phyloP scores from a whole-genome alignment of 2,329 filamentous ascomycete species.

The Pseudocercospora pini-densiflorae region DNA sequence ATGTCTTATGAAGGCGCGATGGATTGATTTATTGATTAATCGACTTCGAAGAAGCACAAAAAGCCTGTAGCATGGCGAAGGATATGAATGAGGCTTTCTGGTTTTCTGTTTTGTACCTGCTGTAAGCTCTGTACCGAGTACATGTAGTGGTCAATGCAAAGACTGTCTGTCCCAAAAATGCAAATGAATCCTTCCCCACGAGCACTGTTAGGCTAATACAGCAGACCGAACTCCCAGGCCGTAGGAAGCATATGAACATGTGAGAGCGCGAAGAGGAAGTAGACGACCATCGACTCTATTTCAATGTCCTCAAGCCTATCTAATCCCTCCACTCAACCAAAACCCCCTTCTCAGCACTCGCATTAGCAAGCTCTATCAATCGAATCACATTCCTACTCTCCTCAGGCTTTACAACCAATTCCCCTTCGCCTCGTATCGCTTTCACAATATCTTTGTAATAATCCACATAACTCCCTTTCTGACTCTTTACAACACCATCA shows the following conservation, averaged over 20 bases:
- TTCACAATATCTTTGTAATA: conserved; percentile 50
- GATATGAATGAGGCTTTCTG: background rate
- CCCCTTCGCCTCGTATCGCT: conserved; percentile 45
- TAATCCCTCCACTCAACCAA: conserved; percentile 35
- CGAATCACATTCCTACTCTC: conserved; percentile 47
- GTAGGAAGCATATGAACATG: too few relatives aligned
- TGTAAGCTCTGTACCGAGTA: conserved; percentile 7
- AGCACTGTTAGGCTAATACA: too few relatives aligned
- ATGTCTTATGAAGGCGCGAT: conserved; percentile 6
- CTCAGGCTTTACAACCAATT: conserved; percentile 47
- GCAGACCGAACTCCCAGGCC: too few relatives aligned
- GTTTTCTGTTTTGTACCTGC: conserved; percentile 5
- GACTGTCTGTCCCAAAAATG: background rate
- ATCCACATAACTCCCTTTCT: conserved; percentile 46
- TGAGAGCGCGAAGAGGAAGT: background rate
- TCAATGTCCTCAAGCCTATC: background rate
- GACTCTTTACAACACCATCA: conserved; percentile 38
- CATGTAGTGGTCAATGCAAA: background rate
- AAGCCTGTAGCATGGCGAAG: background rate
- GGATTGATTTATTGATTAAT: background rate
- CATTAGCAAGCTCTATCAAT: conserved; percentile 49
- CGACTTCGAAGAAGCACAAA: background rate
- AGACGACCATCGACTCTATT: background rate
- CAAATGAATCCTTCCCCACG: too few relatives aligned
- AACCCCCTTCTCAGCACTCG: conserved; percentile 42